Percentiles rank a stretch among this genome's conserved stretches.
Conservation (phyloP, 352 stramenopile species). For the Phytophthora agathidicida region DNA sequence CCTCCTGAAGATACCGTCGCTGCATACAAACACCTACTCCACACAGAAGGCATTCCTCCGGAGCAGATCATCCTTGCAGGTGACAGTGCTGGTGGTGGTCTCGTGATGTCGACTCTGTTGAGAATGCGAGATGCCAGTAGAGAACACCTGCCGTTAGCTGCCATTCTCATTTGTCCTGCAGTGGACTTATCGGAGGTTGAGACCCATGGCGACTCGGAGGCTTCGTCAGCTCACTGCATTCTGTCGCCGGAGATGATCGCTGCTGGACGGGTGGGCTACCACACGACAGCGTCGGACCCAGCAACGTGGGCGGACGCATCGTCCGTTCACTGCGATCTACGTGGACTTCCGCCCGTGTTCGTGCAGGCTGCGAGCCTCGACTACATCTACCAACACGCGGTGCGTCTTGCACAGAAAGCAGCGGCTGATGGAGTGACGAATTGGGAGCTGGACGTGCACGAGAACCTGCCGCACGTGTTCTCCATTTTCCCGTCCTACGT, state of each 20-base stretch:
- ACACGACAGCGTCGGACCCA: conserved; percentile 19
- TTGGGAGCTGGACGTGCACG: conserved; percentile 53
- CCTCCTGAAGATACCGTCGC: conserved; percentile 44
- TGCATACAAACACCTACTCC: conserved; percentile 49
- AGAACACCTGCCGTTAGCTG: conserved; percentile 36
- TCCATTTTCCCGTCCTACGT: conserved; percentile 41
- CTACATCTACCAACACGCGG: conserved; percentile 44
- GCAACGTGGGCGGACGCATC: conserved; percentile 45
- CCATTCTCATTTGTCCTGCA: conserved; percentile 44
- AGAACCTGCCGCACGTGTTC: conserved; percentile 50
- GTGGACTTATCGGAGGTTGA: conserved; percentile 49
- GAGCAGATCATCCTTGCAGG: conserved; percentile 42
- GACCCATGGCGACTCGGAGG: conserved; percentile 17
- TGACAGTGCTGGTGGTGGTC: conserved; percentile 47
- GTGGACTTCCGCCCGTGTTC: conserved; percentile 46
- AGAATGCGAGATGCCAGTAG: conserved; percentile 30
- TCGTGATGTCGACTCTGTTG: conserved; percentile 50
- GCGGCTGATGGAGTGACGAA: conserved; percentile 38
- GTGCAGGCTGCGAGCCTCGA: conserved; percentile 51
- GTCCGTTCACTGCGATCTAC: conserved; percentile 58
- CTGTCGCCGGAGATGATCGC: conserved; percentile 34
- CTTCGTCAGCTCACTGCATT: conserved; percentile 29
- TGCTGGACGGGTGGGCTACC: conserved; percentile 24
- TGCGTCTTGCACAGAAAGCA: conserved; percentile 42
- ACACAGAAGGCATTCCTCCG: conserved; percentile 29